A percentile compares a stretch with the other conserved stretches of the same genome.
Conservation (phyloP, 192 early-diverging fungal species). For the Backusella australiensis region DNA sequence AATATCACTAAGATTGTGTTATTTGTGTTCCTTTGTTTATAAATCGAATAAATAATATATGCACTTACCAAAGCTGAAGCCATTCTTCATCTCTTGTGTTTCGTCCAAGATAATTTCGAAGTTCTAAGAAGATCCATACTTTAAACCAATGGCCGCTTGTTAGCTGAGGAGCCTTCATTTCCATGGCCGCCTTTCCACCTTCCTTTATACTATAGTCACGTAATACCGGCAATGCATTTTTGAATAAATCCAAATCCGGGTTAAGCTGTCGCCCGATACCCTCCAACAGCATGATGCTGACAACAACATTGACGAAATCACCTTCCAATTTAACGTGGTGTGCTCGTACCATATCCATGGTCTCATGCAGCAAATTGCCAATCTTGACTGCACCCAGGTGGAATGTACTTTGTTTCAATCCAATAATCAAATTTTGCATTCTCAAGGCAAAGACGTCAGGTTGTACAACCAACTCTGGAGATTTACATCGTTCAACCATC, state of each 20-base stretch:
- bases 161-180: conserved; percentile 43
- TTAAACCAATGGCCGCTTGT: conserved; percentile 52
- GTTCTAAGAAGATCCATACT: conserved; percentile 61
- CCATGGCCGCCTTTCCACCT: conserved; percentile 41
- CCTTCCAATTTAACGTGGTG: conserved; percentile 94
- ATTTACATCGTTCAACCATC: conserved; percentile 85
- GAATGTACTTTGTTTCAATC: conserved; percentile 67
- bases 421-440: conserved; percentile 78
- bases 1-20: conserved; percentile 5
- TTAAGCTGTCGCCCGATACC: conserved; percentile 91
- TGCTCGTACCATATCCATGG: conserved; percentile 83
- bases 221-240: conserved; percentile 73
- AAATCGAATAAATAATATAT: background rate
- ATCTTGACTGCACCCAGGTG: conserved; percentile 81
- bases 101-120: conserved; percentile 47
- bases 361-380: conserved; percentile 73
- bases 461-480: conserved; percentile 68
- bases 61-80: conserved; percentile 35
- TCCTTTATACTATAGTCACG: conserved; percentile 56
- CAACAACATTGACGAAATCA: conserved; percentile 91
- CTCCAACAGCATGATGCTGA: conserved; percentile 90
- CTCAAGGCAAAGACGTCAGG: conserved; percentile 75
- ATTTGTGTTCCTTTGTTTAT: background rate
- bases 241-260: conserved; percentile 88
- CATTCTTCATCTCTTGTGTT: conserved; percentile 35